Base-by-base conservation (phyloP, 208 protist species). In the Leptomonas seymouri region DNA sequence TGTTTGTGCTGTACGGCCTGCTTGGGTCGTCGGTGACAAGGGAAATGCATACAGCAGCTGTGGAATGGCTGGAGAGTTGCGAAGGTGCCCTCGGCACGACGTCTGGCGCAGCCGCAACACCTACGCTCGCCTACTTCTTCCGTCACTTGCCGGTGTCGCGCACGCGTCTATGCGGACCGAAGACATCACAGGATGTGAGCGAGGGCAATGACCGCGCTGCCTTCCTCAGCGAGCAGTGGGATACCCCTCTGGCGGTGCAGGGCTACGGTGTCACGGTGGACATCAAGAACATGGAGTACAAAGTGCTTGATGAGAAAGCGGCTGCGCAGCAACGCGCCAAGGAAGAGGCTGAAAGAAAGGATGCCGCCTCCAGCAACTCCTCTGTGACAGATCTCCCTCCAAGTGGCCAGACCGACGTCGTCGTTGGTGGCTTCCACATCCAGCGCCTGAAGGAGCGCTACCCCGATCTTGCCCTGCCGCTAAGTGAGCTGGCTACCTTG, bases 241-340 rank as follows among this genome's bases (percentile, higher is more conserved):
- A 89, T 30, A 58, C 49, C 12, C 64, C 80, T 0, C 67, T 97
- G 5, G 60, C 50, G 23, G 76, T 99, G 31, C 85, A 89, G 56
- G 97, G 98, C 23, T 99, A 98, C 73, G 98, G 97, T 21, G 94
- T 97, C 8, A 97, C 97, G 49, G 81, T 99, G 14, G 93, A 96
- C 25, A 82, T 99, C 45, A 99, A 99, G 62, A 98, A 89, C 71
- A 95, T 96, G 68, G 98, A 99, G 84, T 99, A 99, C 85, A 99
- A 98, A 63, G 94, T 89, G 28, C 70, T 98, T 14, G 95, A 99
- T 74, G 95, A 98, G 63, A 84, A 83, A 59, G 46, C 53, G 7
- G 66, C 71, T 1, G 57, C 50, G 21, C 55, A 62, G 67, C 61
- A 67, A 31, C 49, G 16, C 36, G 44, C 62, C 45, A 61, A 58